phyloP scores from a whole-genome alignment of 2,329 filamentous ascomycete species.

The Fusarium temperatum region DNA sequence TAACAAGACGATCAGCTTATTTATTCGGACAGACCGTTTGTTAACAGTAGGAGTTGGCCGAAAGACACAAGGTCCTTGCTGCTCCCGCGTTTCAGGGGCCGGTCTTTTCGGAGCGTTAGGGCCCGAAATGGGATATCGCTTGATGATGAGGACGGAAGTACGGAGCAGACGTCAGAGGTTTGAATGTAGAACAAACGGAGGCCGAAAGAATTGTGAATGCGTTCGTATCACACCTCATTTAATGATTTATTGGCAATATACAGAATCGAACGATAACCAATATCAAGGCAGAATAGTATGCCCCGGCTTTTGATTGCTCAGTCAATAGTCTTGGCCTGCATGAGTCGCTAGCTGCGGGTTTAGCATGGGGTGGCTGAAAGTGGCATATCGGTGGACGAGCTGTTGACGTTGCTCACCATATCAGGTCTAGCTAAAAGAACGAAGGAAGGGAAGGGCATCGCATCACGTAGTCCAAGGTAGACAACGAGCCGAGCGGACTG shows the following conservation, averaged over 20 bases:
- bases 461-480: neutral
- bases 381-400: conserved; percentile 4
- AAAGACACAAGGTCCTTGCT: neutral
- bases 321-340: conserved; percentile 26
- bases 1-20: conserved; percentile 1
- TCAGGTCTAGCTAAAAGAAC: conserved; percentile 3
- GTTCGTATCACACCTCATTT: conserved; percentile 7
- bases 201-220: neutral
- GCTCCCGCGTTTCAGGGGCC: conserved; percentile 19
- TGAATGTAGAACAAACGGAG: neutral
- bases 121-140: neutral
- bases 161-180: neutral
- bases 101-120: conserved; percentile 1
- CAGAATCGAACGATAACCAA: conserved; percentile 6
- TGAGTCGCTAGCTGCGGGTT: conserved; percentile 29
- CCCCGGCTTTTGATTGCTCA: conserved; percentile 1
- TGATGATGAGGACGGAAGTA: neutral
- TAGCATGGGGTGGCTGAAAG: conserved; percentile 12
- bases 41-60: neutral
- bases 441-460: neutral
- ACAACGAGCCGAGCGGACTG: neutral
- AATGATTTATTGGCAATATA: conserved; percentile 16
- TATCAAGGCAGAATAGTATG: neutral
- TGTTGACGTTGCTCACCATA: conserved; percentile 6
- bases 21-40: neutral